Base-by-base conservation (phyloP, 768 basidiomycete species). In the Leccinum sublutescens region DNA sequence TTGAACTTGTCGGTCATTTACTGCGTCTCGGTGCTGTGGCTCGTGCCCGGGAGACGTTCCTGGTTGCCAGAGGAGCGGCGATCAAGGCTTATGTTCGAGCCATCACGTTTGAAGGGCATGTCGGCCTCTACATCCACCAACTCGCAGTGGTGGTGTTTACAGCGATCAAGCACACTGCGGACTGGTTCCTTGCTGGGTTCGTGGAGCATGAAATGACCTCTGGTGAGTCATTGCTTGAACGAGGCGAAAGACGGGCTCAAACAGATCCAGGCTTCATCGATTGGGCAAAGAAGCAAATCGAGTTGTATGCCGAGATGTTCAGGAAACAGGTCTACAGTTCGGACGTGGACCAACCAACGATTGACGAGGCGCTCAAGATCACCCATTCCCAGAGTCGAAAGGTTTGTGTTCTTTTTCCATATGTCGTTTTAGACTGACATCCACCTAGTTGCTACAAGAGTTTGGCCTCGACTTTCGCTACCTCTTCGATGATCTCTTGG, bases 121-220 rank as follows among this genome's bases (percentile, higher is more conserved):
- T 95, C 34, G 84, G 82, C 3, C 80, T 88, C 52, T 98, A 96
- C 67, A 82, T 98, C 51, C 88, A 85, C 34, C 93, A 98, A 68
- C 78, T 98, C 34, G 85, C 93, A 2, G 80, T 95, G 45, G 91
- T 98, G 0, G 85, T 88, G 58, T 98, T 98, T 67, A 97, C 95
- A 1, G 87, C 92, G 1, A 90, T 99, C 71, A 95, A 97, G 71
- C 93, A 98, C 69, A 97, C 95, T 1, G 93, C 93, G 14, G 96
- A 99, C 75, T 99, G 97, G 97, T 99, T 93, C 74, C 78, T 98
- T 64, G 88, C 89, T 1, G 95, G 93, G 57, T 99, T 97, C 75
- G 91, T 89, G 73, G 97, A 98, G 74, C 95, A 97, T 69, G 88
- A 94, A 64, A 91, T 92, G 62, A 89, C 96, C 0, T 95, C 93